Base-by-base conservation (phyloP, 1,284 basidiomycete genomes). In the Puccinia novopanici region DNA sequence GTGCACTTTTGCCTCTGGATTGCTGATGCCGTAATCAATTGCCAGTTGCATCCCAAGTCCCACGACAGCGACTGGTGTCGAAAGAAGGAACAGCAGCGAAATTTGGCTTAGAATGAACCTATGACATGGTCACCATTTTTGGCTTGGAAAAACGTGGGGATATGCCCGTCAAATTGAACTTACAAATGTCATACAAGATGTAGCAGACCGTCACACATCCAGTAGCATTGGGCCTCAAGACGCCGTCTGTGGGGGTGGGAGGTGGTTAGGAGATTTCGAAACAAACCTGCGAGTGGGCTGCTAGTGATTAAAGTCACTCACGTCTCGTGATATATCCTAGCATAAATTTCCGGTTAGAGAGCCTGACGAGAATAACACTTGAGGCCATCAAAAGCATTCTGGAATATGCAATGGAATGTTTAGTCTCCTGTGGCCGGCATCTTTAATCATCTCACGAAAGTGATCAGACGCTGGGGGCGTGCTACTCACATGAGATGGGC, bases 31-130 rank as follows among this genome's bases (percentile, higher is more conserved):
- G 27, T 78, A 78, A 24, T 78, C 76, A 22, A 78, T 78, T 9
- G 76, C 76, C 24, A 78, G 76, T 67, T 78, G 76, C 76, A 78
- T 78, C 24, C 76, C 76, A n/a, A 78, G 76, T 45, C 76, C 76
- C 24, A 68, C 55, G 27, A 78, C 54, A 27, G 76, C 76, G 24
- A 78, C 76, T 78, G 27, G 17, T 55, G 1, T 72, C 50, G 52
- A 24, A 34, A 55, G 3, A n/a, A n/a, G 19, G n/a, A 70, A 45
- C 45, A 15, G 45, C 22, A 17, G 55, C 22, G 55, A n/a, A 42
- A 42, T 74, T 19, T n/a, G 54, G 68, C 12, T 71, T 52, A 30
- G 48, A 59, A 30, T 45, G n/a, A 68, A 30, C 65, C 65, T 68
- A 2, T 42, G 63, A 15, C 30, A n/a, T n/a, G n/a, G n/a, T n/a